Base-by-base conservation (phyloP, 2,329 filamentous ascomycete species). In the Fusarium burgessii region DNA sequence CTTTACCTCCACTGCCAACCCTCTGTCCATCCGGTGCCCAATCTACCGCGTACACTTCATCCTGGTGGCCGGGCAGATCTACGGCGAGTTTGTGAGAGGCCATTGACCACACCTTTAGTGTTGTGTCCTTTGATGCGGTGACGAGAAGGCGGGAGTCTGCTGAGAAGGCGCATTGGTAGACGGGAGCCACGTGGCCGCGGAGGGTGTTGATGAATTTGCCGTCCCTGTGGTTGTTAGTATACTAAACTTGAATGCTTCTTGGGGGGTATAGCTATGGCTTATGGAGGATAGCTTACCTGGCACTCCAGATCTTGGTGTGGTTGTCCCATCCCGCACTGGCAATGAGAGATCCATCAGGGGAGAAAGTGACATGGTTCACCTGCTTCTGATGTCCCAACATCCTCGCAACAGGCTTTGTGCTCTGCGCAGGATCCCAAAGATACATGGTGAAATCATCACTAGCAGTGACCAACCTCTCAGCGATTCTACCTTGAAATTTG, bases 391-490 rank as follows among this genome's bases (percentile, higher is more conserved):
- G 96, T 4, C 96, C 96, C n/a, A 94, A 82, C 82, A 98, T 88
- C 36, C 94, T 87, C n/a, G 93, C 92, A 6, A 98, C 85, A 1
- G 95, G 95, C 80, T 98, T 98, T 11, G 86, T 93, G 7, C 91
- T 91, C 65, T 87, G 81, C 13, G 90, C 86, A 0, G 95, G 95
- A 66, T 97, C 93, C 95, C 95, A 99, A 11, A 99, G 87, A 79
- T 94, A 97, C 88, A 99, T 95, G 9, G 95, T 97, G 80, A 95
- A 97, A 80, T 99, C 96, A 78, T 98, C 96, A 72, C 92, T 95
- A 5, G 95, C 96, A 12, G 94, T 97, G 5, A 97, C 93, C 7
- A 98, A 83, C 32, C 93, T 89, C 83, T 99, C 96, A 2, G 92
- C 90, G 25, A 97, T 86, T 77, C 91, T 89, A 29, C 92, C 92